A percentile compares a stretch with the other conserved stretches of the same genome.
phyloP scores from a whole-genome alignment of 768 basidiomycete species.

The Gymnopilus junonius region DNA sequence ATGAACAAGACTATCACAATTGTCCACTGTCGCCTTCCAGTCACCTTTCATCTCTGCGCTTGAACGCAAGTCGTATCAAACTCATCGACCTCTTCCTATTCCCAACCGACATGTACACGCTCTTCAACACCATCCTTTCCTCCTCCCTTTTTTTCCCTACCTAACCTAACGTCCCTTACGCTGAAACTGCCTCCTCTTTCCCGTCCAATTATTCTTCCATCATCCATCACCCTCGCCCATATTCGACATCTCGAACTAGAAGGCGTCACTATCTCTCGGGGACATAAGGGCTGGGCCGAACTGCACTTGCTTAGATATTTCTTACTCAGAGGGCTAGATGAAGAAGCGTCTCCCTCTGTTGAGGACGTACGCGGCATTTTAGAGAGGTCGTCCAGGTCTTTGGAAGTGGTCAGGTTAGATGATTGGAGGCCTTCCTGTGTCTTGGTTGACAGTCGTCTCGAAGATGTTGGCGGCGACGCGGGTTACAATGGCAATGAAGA shows the following conservation, averaged over 20 bases:
- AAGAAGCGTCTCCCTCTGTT: slow-evolving; percentile 36
- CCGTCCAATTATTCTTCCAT: slow-evolving; percentile 24
- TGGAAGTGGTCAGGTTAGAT: slow-evolving; percentile 38
- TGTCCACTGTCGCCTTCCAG: neutral
- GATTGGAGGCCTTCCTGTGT: slow-evolving; percentile 31
- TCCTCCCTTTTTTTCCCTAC: slow-evolving; percentile 28
- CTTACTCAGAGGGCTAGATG: slow-evolving; percentile 35
- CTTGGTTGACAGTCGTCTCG: slow-evolving; percentile 6
- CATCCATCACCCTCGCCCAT: slow-evolving; percentile 32
- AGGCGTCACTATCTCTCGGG: slow-evolving; percentile 37
- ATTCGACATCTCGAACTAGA: slow-evolving; percentile 38
- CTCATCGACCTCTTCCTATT: slow-evolving; percentile 42
- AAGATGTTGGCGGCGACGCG: neutral
- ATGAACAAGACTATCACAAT: slow-evolving; percentile 1
- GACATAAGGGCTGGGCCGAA: slow-evolving; percentile 32
- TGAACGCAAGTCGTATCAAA: slow-evolving; percentile 33
- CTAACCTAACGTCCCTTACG: slow-evolving; percentile 31
- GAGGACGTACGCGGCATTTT: slow-evolving; percentile 38
- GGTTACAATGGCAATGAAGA: too few species aligned
- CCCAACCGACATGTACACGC: slow-evolving; percentile 33
- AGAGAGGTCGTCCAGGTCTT: slow-evolving; percentile 30
- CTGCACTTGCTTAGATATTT: slow-evolving; percentile 34
- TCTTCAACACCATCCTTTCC: slow-evolving; percentile 27
- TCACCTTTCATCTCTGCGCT: slow-evolving; percentile 22
- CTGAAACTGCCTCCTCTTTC: slow-evolving; percentile 37